Evolutionary conservation across 257 asterid species (phyloP).

Genomic region (Linaria vulgaris): DNA sequence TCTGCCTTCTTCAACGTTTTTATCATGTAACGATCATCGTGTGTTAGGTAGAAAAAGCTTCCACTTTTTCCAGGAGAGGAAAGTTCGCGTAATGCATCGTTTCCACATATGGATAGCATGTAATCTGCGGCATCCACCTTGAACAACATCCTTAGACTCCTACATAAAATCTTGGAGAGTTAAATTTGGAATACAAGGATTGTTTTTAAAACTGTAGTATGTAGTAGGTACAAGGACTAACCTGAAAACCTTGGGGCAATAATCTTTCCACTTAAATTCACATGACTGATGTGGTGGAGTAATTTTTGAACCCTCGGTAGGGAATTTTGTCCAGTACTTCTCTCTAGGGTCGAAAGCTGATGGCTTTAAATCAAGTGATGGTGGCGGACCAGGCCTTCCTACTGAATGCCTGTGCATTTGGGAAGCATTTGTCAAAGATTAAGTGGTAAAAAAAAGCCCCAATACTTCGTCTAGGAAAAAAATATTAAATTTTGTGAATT

Average conservation of each 20-base stretch:
- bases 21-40: slow-evolving; percentile 93
- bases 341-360: slow-evolving; percentile 92
- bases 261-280: slow-evolving; percentile 94
- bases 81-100: slow-evolving; percentile 83
- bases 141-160: slow-evolving; percentile 78
- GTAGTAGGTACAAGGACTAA: slow-evolving; percentile 12
- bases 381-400: slow-evolving; percentile 85
- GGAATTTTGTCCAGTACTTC: slow-evolving; percentile 92
- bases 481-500: no score
- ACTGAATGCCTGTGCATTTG: slow-evolving; percentile 67
- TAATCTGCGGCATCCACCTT: slow-evolving; percentile 97
- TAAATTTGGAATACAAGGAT: no score
- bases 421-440: no score
- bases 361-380: slow-evolving; percentile 77
- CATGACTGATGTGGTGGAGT: slow-evolving; percentile 88
- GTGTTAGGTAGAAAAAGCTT: slow-evolving; percentile 88
- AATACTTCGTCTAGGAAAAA: no score
- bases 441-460: no score
- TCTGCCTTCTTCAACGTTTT: slow-evolving; percentile 98
- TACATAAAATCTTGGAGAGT: slow-evolving; percentile 24
- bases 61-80: slow-evolving; percentile 97
- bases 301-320: slow-evolving; percentile 80
- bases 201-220: no score
- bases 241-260: slow-evolving; percentile 97
- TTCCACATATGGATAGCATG: slow-evolving; percentile 93